Evolutionary conservation across 116 monocot genomes (phyloP), one percentile per base, ranked within the genome.

Genomic region (Posidonia oceanica): DNA sequence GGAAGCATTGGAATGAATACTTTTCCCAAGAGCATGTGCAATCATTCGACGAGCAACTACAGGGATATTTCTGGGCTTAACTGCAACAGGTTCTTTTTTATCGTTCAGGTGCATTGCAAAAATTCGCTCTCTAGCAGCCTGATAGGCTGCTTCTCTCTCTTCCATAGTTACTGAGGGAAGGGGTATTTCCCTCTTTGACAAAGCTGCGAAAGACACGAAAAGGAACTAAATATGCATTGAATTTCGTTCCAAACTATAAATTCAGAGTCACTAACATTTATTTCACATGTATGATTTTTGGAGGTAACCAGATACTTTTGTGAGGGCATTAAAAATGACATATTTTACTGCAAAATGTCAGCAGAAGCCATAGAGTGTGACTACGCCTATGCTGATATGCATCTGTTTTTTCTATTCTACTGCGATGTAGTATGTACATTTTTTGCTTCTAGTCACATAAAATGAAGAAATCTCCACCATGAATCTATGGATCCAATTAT

Each of bases 11-110:
- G 67, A 51, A 44, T 14, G 14, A 64, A 84, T 70, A 42, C 69
- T 84, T 59, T 83, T 76, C 5, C 91, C 91, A 59, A 96, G 88
- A 76, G 95, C 91, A 78, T 96, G 95, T 12, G 88, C 88, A 73
- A 96, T 96, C 95, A 96, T 96, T 59, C 95, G 65, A 36, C 71
- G 84, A 70, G 95, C 95, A 67, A 88, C 91, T 39, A 76, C 80
- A 54, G 95, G 91, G 69, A 83, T 74, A 42, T 75, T 80, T 14
- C 86, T 75, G 18, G 88, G 76, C 59, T 83, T 96, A 22, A 82
- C 74, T 54, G 8, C 63, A 36, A 64, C 59, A 36, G 29, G 63
- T 72, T 84, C 80, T 62, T 78, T 80, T 71, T 74, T 65, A 64
- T 81, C 72, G 52, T 54, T 52, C 16, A 71, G 48, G 21, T 84